Evolutionary conservation across 345 rosid genomes (phyloP).

Genomic region (Citrus glauca): DNA sequence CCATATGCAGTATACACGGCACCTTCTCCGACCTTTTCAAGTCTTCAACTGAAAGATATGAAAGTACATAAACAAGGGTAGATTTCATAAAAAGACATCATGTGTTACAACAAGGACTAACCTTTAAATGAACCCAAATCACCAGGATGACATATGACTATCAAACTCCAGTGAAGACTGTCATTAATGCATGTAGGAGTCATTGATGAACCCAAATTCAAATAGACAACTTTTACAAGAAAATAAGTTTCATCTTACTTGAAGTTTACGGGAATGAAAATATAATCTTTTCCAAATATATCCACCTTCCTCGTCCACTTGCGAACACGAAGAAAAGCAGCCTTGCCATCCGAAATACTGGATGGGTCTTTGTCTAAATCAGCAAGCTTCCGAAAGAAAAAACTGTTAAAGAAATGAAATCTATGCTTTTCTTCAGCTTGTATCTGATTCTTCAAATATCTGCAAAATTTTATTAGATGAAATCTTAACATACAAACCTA

Average conservation of each 20-base stretch:
- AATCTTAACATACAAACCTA: background rate
- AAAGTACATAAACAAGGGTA: conserved; percentile 9
- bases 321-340: conserved; percentile 85
- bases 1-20: conserved; percentile 97
- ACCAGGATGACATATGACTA: conserved; percentile 89
- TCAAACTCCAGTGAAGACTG: conserved; percentile 98
- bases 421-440: conserved; percentile 47
- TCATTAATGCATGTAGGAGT: conserved; percentile 16
- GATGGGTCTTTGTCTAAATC: conserved; percentile 83
- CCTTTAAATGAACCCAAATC: conserved; percentile 68
- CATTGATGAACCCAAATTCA: conserved; percentile 8
- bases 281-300: conserved; percentile 81
- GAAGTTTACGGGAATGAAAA: conserved; percentile 92
- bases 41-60: conserved; percentile 50
- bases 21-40: conserved; percentile 42
- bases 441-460: conserved; percentile 74
- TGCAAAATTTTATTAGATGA: conserved; percentile 12
- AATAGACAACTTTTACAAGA: conserved; percentile 3
- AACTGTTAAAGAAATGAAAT: conserved; percentile 90
- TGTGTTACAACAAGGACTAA: conserved; percentile 24
- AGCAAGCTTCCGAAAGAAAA: conserved; percentile 96
- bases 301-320: conserved; percentile 96
- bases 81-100: conserved; percentile 4
- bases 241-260: conserved; percentile 37
- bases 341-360: conserved; percentile 64